Conservation (phyloP, 495 filamentous ascomycete genomes). For the Amorphotheca resinae region DNA sequence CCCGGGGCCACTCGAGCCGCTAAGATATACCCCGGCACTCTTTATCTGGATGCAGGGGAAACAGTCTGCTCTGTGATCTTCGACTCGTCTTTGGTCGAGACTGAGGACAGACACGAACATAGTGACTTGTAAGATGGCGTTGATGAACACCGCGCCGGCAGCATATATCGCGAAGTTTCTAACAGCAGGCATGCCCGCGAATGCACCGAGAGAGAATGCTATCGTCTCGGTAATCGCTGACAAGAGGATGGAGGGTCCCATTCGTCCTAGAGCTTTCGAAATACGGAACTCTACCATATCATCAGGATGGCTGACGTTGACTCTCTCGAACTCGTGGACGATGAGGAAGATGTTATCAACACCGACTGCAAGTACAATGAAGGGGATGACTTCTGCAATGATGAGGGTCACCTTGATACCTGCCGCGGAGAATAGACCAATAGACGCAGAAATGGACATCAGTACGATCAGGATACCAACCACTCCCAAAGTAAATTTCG, state of each 20-base stretch:
- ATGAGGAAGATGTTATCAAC: slow-evolving; percentile 99
- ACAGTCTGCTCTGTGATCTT: slow-evolving; percentile 81
- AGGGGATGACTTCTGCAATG: slow-evolving; percentile 96
- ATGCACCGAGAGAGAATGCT: slow-evolving; percentile 82
- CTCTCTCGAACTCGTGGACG: slow-evolving; percentile 93
- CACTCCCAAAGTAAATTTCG: slow-evolving; percentile 87
- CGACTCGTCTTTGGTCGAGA: slow-evolving; percentile 78
- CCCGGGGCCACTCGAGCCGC: slow-evolving; percentile 17
- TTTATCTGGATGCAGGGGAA: slow-evolving; percentile 76
- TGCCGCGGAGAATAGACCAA: slow-evolving; percentile 80
- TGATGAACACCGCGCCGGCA: slow-evolving; percentile 92
- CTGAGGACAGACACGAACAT: slow-evolving; percentile 90
- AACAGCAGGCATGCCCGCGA: slow-evolving; percentile 95
- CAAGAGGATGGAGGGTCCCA: slow-evolving; percentile 94
- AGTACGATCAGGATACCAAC: slow-evolving; percentile 88
- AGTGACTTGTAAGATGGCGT: slow-evolving; percentile 85
- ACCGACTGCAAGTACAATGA: slow-evolving; percentile 88
- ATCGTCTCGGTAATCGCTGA: slow-evolving; percentile 88
- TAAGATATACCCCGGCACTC: slow-evolving; percentile 41
- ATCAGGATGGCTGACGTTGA: slow-evolving; percentile 81
- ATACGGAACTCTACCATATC: slow-evolving; percentile 74
- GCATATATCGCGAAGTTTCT: slow-evolving; percentile 95
- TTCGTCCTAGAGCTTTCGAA: slow-evolving; percentile 74
- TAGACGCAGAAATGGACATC: slow-evolving; percentile 92
- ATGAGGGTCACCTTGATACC: slow-evolving; percentile 91